Evolutionary conservation across 1,284 basidiomycete species (phyloP), one percentile per base, ranked within the genome.

Genomic region (Meira miltonrushii): DNA sequence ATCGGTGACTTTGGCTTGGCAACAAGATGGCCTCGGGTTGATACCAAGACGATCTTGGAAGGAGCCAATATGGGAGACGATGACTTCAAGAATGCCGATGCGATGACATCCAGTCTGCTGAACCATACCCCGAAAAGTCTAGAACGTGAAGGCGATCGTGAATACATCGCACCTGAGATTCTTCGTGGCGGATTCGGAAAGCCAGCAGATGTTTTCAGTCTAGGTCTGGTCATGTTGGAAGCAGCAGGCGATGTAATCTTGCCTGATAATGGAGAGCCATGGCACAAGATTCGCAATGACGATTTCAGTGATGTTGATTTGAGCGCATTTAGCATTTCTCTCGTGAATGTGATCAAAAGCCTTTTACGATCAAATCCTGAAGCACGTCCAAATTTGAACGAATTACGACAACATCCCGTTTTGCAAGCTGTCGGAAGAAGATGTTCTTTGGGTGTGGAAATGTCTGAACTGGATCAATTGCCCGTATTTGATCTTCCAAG

Each of bases 111-210:
- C 13, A 23, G n/a, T n/a, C 23, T 28, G n/a, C 17, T 38, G 3
- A 39, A 33, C 6, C 17, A 39, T 17, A 53, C 17, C 4, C 21
- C 17, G 5, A 53, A 39, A 19, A 53, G 28, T 41, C 60, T 77
- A 7, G 75, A 77, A 92, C 95, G 80, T 84, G 95, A 99, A 79
- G 95, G 95, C 10, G 95, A 99, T 79, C 89, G 97, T 74, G 84
- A 95, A 65, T 98, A 99, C 81, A 86, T 99, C 81, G 93, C 95
- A n/a, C 92, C 92, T 2, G 95, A 99, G 80, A 90, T 98, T 58
- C 83, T 99, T 56, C 68, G 66, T 46, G 86, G 89, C 75, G 94
- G 93, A 28, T 98, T 96, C 78, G 87, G 92, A 73, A 90, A 88
- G 81, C 90, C 89, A 52, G 94, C 92, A 51, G 95, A 99, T 81